Conservation (phyloP, 495 filamentous ascomycete species). For the Podospora fimiseda region DNA sequence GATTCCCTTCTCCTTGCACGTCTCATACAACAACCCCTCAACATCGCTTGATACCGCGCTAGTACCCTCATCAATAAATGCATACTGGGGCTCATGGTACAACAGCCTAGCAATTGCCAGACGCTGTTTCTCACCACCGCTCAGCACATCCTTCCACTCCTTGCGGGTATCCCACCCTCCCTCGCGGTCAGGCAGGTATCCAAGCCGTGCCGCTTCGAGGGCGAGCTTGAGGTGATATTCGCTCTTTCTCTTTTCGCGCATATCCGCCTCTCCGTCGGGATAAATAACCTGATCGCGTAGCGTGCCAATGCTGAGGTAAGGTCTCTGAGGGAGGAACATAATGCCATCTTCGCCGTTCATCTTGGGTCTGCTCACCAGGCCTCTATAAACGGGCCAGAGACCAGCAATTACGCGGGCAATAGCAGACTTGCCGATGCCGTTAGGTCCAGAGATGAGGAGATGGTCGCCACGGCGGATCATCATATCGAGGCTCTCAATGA, state of each 20-base stretch:
- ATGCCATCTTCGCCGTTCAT: slow-evolving; percentile 78
- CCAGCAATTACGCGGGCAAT: slow-evolving; percentile 87
- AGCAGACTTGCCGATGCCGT: slow-evolving; percentile 89
- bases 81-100: slow-evolving; percentile 92
- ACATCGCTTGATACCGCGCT: slow-evolving; percentile 91
- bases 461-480: slow-evolving; percentile 87
- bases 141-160: slow-evolving; percentile 97
- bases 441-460: slow-evolving; percentile 88
- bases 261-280: slow-evolving; percentile 88
- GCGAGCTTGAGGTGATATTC: slow-evolving; percentile 70
- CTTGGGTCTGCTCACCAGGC: slow-evolving; percentile 77
- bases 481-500: slow-evolving; percentile 82
- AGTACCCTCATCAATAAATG: slow-evolving; percentile 92
- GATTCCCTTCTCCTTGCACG: slow-evolving; percentile 84
- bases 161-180: slow-evolving; percentile 95
- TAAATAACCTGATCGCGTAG: slow-evolving; percentile 97
- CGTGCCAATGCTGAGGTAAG: slow-evolving; percentile 92
- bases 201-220: slow-evolving; percentile 75
- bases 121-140: slow-evolving; percentile 96
- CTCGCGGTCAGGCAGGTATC: slow-evolving; percentile 85
- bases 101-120: slow-evolving; percentile 83
- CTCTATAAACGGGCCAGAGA: slow-evolving; percentile 93
- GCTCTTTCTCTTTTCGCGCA: slow-evolving; percentile 70
- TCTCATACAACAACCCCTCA: slow-evolving; percentile 88
- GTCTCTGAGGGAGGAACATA: slow-evolving; percentile 95